Evolutionary conservation across 768 basidiomycete genomes (phyloP).

Genomic region (Leucocoprinus sp.): DNA sequence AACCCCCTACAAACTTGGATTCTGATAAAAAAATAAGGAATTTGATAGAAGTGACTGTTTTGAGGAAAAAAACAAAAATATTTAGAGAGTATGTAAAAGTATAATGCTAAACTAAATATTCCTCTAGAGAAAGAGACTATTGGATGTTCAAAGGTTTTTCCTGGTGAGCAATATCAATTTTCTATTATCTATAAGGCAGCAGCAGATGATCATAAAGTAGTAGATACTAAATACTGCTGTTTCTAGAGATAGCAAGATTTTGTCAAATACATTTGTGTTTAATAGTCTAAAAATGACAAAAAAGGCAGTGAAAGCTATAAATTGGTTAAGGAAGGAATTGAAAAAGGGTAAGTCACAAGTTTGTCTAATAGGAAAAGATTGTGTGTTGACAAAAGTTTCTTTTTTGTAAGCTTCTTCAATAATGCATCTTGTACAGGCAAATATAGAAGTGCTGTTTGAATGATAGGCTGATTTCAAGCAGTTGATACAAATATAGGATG

Average conservation of each 20-base stretch:
- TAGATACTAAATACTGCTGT: constrained; percentile 1
- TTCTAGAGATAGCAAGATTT: constrained; percentile 1
- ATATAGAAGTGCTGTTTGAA: constrained; percentile 37
- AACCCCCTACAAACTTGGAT: too few relatives aligned
- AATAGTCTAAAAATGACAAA: constrained; percentile 2
- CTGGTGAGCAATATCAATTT: too few relatives aligned
- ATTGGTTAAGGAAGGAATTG: constrained; percentile 7
- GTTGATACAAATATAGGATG: constrained; percentile 42
- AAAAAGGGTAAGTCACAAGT: constrained; percentile 15
- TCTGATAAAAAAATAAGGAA: too few relatives aligned
- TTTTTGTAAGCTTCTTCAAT: not conserved
- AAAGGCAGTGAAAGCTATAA: constrained; percentile 1
- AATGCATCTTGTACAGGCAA: constrained; percentile 7
- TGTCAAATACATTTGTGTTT: not conserved
- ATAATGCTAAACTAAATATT: too few relatives aligned
- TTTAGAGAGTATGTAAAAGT: too few relatives aligned
- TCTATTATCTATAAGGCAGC: constrained; percentile 13
- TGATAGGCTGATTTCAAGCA: constrained; percentile 45
- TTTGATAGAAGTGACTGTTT: too few relatives aligned
- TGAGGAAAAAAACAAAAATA: too few relatives aligned
- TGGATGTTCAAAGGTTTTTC: too few relatives aligned
- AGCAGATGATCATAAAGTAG: constrained; percentile 12
- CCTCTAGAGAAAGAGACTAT: too few relatives aligned
- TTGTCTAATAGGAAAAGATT: too few relatives aligned
- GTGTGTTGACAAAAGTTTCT: not conserved